Evolutionary conservation across 345 rosid species (phyloP).

Genomic region (Salix koriyanagi): DNA sequence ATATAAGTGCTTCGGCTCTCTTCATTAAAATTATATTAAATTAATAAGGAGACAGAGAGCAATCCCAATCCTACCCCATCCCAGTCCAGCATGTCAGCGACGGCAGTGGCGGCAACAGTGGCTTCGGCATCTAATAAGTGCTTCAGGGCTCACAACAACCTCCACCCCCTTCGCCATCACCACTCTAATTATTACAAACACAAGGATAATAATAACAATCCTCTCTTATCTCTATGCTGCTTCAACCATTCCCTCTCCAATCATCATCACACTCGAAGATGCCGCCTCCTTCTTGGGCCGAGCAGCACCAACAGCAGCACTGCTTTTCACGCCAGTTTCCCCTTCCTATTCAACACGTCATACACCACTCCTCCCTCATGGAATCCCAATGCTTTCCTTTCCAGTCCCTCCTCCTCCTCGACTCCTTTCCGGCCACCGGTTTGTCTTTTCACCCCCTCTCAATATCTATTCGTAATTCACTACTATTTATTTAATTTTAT

Average conservation of each 20-base stretch:
- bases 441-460: background rate
- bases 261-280: background rate
- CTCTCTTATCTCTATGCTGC: background rate
- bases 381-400: background rate
- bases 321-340: background rate
- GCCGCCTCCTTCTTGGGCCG: background rate
- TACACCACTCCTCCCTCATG: background rate
- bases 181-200: background rate
- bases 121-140: background rate
- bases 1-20: no score
- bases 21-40: no score
- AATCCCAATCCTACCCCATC: no score
- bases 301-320: background rate
- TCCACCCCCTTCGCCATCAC: background rate
- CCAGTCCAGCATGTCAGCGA: no score
- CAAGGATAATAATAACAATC: background rate
- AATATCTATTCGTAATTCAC: background rate
- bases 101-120: background rate
- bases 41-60: no score
- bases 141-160: background rate
- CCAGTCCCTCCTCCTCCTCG: background rate
- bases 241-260: background rate
- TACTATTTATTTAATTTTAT: background rate
- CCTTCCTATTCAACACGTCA: background rate
- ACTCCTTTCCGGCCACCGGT: conserved; percentile 10